Conservation (phyloP, 768 basidiomycete species). For the Pisolithus marmoratus region DNA sequence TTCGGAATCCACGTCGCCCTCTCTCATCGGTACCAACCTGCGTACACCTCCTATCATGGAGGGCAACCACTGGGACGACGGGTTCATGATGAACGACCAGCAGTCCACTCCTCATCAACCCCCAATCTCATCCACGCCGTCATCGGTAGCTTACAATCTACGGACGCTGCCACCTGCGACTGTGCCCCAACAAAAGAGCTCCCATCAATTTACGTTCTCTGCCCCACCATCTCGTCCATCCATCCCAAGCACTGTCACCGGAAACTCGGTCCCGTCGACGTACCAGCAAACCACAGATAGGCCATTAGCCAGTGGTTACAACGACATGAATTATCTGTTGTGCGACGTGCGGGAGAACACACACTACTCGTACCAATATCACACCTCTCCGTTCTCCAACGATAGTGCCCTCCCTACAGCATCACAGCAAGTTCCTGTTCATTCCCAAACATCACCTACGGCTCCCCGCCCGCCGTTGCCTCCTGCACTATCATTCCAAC, state of each 20-base stretch:
- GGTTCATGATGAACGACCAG: conserved; percentile 47
- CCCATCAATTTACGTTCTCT: conserved; percentile 39
- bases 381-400: conserved; percentile 42
- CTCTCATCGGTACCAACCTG: conserved; percentile 24
- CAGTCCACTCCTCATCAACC: conserved; percentile 19
- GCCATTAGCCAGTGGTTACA: conserved; percentile 41
- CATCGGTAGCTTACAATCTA: conserved; percentile 40
- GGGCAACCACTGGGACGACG: conserved; percentile 49
- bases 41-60: conserved; percentile 45
- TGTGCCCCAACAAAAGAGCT: conserved; percentile 37
- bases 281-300: conserved; percentile 50
- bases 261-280: conserved; percentile 28
- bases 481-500: conserved; percentile 46
- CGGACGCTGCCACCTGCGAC: conserved; percentile 41
- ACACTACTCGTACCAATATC: conserved; percentile 50
- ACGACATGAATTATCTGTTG: conserved; percentile 39
- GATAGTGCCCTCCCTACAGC: conserved; percentile 39
- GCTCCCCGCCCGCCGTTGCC: conserved; percentile 35
- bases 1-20: conserved; percentile 31
- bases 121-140: conserved; percentile 35
- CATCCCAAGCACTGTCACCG: conserved; percentile 38
- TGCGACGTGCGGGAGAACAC: conserved; percentile 43
- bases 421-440: conserved; percentile 36
- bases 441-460: conserved; percentile 27
- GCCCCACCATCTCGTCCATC: conserved; percentile 39